Percentiles rank a stretch among this genome's conserved stretches.
phyloP scores from a whole-genome alignment of 1,139 yeast genomes.

The Neolecta irregularis region DNA sequence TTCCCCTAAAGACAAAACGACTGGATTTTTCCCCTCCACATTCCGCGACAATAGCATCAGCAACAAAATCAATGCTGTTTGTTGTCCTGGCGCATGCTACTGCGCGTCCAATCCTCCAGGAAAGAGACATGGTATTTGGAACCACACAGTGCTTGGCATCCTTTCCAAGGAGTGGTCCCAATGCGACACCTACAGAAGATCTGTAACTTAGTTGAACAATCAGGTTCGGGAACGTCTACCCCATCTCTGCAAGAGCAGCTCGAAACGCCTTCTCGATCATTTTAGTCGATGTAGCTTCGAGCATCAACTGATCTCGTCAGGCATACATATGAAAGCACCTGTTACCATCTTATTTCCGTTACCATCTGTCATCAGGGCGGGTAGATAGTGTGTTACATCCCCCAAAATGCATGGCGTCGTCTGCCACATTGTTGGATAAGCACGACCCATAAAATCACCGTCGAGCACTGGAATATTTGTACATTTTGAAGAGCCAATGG shows the following conservation, averaged over 20 bases:
- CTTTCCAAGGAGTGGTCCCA: slow-evolving; percentile 24
- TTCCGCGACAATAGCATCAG: slow-evolving; percentile 28
- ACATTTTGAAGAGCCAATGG: slow-evolving; percentile 22
- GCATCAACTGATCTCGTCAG: too few relatives aligned
- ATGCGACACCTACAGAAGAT: slow-evolving; percentile 29
- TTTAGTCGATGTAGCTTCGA: slow-evolving; percentile 25
- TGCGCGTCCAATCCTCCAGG: slow-evolving; percentile 37
- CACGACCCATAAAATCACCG: slow-evolving; percentile 35
- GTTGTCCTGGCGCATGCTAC: slow-evolving; percentile 27
- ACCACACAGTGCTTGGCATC: slow-evolving; percentile 17
- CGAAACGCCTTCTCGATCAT: slow-evolving; percentile 29
- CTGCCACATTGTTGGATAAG: slow-evolving; percentile 32
- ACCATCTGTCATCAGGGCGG: slow-evolving; percentile 32
- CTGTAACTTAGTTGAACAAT: too few relatives aligned
- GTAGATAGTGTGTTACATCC: slow-evolving; percentile 22
- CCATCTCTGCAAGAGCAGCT: slow-evolving; percentile 30
- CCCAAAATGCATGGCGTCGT: slow-evolving; percentile 25
- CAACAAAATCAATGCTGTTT: slow-evolving; percentile 26
- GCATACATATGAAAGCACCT: too few relatives aligned
- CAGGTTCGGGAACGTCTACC: too few relatives aligned
- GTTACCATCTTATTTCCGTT: slow-evolving; percentile 30
- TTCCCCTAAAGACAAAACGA: slow-evolving; percentile 29
- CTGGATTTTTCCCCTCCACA: slow-evolving; percentile 28
- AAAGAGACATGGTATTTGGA: slow-evolving; percentile 25
- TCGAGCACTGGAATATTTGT: slow-evolving; percentile 28